Conservation (phyloP, 805 yeast genomes). For the Suhomyces sp. region DNA sequence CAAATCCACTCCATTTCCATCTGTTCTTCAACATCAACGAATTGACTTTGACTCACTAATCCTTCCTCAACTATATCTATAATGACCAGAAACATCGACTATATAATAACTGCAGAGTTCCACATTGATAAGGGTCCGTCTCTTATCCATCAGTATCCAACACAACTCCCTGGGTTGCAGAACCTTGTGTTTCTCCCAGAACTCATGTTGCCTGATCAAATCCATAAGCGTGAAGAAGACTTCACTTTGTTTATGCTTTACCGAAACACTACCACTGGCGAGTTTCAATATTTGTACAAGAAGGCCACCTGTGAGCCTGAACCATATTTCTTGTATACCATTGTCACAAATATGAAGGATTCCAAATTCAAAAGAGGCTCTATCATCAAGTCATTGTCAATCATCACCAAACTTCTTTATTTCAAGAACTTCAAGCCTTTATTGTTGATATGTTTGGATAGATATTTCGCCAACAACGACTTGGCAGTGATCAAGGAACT, state of each 20-base stretch:
- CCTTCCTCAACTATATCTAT: background rate
- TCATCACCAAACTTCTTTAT: constrained; percentile 53
- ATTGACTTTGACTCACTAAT: background rate
- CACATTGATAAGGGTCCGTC: constrained; percentile 75
- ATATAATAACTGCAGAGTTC: constrained; percentile 71
- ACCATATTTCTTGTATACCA: constrained; percentile 54
- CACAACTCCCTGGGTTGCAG: constrained; percentile 33
- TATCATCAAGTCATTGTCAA: constrained; percentile 55
- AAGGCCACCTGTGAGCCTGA: constrained; percentile 33
- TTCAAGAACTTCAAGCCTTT: constrained; percentile 61
- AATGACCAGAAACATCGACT: constrained; percentile 44
- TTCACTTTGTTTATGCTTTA: constrained; percentile 57
- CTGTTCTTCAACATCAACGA: background rate
- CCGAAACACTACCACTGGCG: constrained; percentile 37
- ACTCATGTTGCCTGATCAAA: constrained; percentile 61
- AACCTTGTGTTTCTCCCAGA: constrained; percentile 47
- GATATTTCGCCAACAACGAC: constrained; percentile 34
- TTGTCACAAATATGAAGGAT: constrained; percentile 49
- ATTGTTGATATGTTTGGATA: constrained; percentile 51
- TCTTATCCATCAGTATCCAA: constrained; percentile 60
- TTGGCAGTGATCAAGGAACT: constrained; percentile 24
- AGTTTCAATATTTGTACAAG: constrained; percentile 38
- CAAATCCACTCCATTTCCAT: background rate
- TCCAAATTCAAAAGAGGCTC: constrained; percentile 56
- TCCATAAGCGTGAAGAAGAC: constrained; percentile 57